Conservation (phyloP, 768 basidiomycete species). For the Tylopilus vinaceipallidus region DNA sequence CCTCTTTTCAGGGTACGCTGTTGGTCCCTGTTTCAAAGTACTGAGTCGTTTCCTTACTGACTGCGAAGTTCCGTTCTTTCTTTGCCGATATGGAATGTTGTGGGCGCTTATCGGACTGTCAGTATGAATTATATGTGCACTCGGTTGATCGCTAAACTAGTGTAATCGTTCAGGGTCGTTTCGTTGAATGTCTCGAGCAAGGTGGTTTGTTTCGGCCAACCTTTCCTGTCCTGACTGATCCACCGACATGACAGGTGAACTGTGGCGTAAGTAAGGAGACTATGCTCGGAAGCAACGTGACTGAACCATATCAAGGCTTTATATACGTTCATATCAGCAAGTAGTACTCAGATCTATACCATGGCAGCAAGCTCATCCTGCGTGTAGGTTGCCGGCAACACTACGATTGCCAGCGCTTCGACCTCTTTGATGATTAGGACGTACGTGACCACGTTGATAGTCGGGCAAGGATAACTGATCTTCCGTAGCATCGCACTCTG, state of each 20-base stretch:
- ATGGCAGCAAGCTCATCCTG: constrained; percentile 1
- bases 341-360: constrained; percentile 12
- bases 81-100: constrained; percentile 72
- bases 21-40: background rate
- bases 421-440: constrained; percentile 72
- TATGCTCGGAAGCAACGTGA: background rate
- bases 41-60: constrained; percentile 6
- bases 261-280: constrained; percentile 46
- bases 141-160: background rate
- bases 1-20: constrained; percentile 14
- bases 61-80: constrained; percentile 56
- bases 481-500: constrained; percentile 61
- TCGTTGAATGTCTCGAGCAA: constrained; percentile 49
- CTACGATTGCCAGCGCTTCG: constrained; percentile 26
- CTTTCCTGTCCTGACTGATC: background rate
- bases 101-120: constrained; percentile 63
- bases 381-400: constrained; percentile 26
- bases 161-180: constrained; percentile 43
- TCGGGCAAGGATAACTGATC: constrained; percentile 21
- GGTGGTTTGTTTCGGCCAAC: constrained; percentile 7
- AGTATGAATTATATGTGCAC: constrained; percentile 10
- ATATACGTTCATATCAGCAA: constrained; percentile 67
- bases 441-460: constrained; percentile 31
- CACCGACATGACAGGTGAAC: constrained; percentile 42
- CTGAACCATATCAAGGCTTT: constrained; percentile 44